Base-by-base conservation (phyloP, 2,329 filamentous ascomycete genomes). In the Beauveria sp. region DNA sequence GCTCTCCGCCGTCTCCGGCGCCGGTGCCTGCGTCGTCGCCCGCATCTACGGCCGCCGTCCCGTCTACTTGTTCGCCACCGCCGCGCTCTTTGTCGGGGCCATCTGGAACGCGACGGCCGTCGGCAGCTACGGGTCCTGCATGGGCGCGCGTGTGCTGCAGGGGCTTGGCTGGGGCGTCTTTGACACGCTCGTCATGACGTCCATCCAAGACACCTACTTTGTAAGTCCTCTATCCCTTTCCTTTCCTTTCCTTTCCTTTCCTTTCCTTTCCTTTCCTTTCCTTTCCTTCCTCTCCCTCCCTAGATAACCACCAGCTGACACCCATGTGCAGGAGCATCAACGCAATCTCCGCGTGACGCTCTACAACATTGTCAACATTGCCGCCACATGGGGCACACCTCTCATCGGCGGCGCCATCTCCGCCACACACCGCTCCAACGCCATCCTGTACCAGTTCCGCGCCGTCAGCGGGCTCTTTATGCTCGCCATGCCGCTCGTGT, bases 91-190 rank as follows among this genome's bases (percentile, higher is more conserved):
- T 49, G 70, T 78, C 47, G 82, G 81, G 1, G 73, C 75, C 3
- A 68, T 81, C 1, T 83, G 81, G 80, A 82, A 80, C 64, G 79
- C 77, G 63, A 72, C 73, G 20, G 74, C 78, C 5, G 67, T 67
- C 7, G 67, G 68, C 53, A 76, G 70, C 64, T 80, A 78, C 59
- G 72, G 70, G 9, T 73, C 79, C 60, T 79, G 78, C 66, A 78
- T 85, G 76, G 76, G 75, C 0, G 79, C 81, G 2, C 76, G 83
- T 10, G 67, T 83, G 20, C 74, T 86, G 40, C 81, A 85, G 66
- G 82, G 82, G 1, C 60, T 86, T 0, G 83, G 79, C n/a, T 84
- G 83, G 80, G 83, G 83, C 6, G 78, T 79, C 12, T 83, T 85
- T 63, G 83, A 86, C 65, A 78, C 77, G 5, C 70, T 86, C 45